Evolutionary conservation across 2,329 filamentous ascomycete species (phyloP), one percentile per base, ranked within the genome.

Genomic region (Paraphaeosphaeria sporulosa): DNA sequence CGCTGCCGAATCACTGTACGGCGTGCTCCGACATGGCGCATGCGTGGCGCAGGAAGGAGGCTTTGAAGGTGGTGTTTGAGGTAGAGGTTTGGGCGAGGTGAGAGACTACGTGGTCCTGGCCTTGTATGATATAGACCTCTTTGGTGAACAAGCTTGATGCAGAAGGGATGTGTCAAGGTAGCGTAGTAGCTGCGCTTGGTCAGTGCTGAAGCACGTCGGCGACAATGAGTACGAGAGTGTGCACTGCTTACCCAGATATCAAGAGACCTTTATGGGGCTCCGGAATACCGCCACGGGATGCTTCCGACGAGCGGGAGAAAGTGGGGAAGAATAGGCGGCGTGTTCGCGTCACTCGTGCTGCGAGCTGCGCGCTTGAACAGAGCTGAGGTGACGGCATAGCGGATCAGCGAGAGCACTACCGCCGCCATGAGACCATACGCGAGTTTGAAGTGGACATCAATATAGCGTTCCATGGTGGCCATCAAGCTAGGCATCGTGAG

Each of bases 41-140:
- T 25, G 48, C 53, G 6, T 61, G 48, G 30, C 55, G 59, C 19
- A 61, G 54, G 49, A 61, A 61, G 4, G 48, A 53, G 32, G 59
- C 47, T 34, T 60, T 60, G 58, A 60, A 60, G 23, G 43, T 60
- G n/a, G 48, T 57, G 42, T 60, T 60, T 30, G 59, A 60, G n/a
- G 40, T 57, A n/a, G 58, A 57, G 17, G 38, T 57, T 25, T 60
- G 46, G 8, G 27, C 43, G 30, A 61, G 54, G 43, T 48, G 48
- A 10, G 27, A 32, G 49, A 53, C 19, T 2, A 58, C 46, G 46
- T 61, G 17, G 25, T 49, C 23, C 15, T 21, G 19, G 2, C 59
- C 59, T 57, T 61, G 59, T 30, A 61, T 50, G 15, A 61, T 61
- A 54, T 57, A 61, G 15, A 58, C 15, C 15, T 57, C 55, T 43